Evolutionary conservation across 768 basidiomycete species (phyloP), one percentile per base, ranked within the genome.

Genomic region (Rossbeevera mucosa): DNA sequence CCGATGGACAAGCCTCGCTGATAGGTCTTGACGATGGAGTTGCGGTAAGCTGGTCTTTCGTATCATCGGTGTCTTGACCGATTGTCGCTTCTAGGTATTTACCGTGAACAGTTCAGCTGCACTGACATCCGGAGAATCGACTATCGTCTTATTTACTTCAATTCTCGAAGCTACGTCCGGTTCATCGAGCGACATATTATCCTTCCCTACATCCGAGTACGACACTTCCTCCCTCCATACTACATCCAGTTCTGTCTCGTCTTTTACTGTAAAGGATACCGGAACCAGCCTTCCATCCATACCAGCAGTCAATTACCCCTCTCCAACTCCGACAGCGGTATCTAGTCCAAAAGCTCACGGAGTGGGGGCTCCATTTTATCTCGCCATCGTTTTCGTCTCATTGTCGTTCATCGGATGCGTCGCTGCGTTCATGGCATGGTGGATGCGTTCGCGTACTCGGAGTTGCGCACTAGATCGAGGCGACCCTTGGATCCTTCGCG

Each of bases 351-450:
- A 14, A n/a, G 60, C 55, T 36, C 63, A 60, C 13, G 63, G 63
- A 5, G 54, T 60, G 9, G 65, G 65, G 3, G 64, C 76, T 1
- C 73, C 76, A 31, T 74, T 80, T 59, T 82, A 82, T 56, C 59
- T 80, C 4, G 78, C 71, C 22, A 72, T 83, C 47, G 69, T 72
- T n/a, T 66, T 82, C 3, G 81, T 76, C 28, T 65, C 66, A 0
- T 71, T 84, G 52, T 70, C 73, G 16, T 69, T 74, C 29, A 55
- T 80, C 45, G 76, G 77, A 6, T 71, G 73, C 47, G 40, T 81
- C 29, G 63, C 75, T 14, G 74, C 78, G 33, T 56, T 81, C n/a
- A 59, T 79, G 28, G 75, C 78, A 0, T 80, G 76, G 75, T 72
- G 69, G 54, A 61, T 82, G 51, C 74, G 80, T 31, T 58, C 74